A percentile compares a stretch with the other conserved stretches of the same genome.
Evolutionary conservation across 2,329 filamentous ascomycete genomes (phyloP).

Genomic region (Aspergillus floridensis): DNA sequence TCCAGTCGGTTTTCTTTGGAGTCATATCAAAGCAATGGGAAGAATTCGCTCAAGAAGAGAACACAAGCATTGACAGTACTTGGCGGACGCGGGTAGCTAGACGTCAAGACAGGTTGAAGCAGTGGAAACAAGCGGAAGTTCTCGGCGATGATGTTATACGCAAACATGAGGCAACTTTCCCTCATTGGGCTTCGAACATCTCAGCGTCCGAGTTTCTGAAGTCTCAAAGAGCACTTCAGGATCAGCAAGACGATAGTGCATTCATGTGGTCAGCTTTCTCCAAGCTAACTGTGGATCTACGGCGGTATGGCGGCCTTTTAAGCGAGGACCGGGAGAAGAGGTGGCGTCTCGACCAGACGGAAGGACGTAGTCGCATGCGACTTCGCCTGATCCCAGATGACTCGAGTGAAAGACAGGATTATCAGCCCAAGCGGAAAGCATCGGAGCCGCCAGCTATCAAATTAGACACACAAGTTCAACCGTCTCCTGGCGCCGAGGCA

Average conservation of each 20-base stretch:
- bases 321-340: constrained; percentile 63
- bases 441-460: constrained; percentile 51
- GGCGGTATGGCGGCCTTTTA: constrained; percentile 77
- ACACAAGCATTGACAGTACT: constrained; percentile 73
- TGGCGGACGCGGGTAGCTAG: constrained; percentile 68
- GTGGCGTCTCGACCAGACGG: constrained; percentile 94
- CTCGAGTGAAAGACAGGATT: constrained; percentile 65
- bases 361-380: constrained; percentile 93
- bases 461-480: constrained; percentile 46
- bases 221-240: constrained; percentile 82
- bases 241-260: constrained; percentile 83
- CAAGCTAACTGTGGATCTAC: constrained; percentile 75
- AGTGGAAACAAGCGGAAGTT: constrained; percentile 71
- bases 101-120: constrained; percentile 76
- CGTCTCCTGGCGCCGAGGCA: constrained; percentile 43
- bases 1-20: constrained; percentile 80
- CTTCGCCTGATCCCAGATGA: constrained; percentile 80
- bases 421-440: constrained; percentile 79
- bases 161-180: constrained; percentile 82
- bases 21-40: constrained; percentile 83
- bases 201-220: constrained; percentile 89
- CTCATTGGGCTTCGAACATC: constrained; percentile 93
- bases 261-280: constrained; percentile 74
- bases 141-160: constrained; percentile 69
- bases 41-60: constrained; percentile 78